phyloP scores from a whole-genome alignment of 2,329 filamentous ascomycete species.

The Colletotrichum tanaceti region DNA sequence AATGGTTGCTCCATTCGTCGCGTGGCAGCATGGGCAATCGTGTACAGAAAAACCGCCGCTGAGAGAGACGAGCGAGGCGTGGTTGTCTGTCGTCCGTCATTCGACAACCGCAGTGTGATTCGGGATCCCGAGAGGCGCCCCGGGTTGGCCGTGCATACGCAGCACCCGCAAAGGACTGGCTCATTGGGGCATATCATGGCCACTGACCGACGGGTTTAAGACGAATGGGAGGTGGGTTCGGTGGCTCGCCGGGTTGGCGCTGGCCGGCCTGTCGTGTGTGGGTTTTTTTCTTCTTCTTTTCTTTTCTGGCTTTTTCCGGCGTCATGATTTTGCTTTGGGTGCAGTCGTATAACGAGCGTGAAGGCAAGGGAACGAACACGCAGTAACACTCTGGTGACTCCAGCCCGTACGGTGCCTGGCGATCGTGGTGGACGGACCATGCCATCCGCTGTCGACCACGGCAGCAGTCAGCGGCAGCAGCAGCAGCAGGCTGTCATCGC shows the following conservation, averaged over 20 bases:
- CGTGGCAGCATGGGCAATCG: constrained; percentile 30
- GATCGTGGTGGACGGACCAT: constrained; percentile 16
- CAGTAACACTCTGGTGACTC: constrained; percentile 12
- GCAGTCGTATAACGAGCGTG: constrained; percentile 15
- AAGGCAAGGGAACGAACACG: constrained; percentile 15
- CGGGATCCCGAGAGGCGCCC: neutral
- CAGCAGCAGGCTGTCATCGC: neutral
- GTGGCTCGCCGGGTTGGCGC: constrained; percentile 9
- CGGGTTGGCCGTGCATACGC: neutral
- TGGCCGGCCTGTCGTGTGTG: constrained; percentile 7
- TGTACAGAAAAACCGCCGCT: constrained; percentile 13
- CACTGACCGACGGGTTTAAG: neutral
- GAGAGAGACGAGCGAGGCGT: constrained; percentile 1
- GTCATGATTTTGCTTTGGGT: constrained; percentile 31
- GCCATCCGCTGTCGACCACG: neutral
- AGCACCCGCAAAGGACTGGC: neutral
- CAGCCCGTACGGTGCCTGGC: constrained; percentile 15
- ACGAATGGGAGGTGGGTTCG: neutral
- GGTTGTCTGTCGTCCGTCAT: constrained; percentile 1
- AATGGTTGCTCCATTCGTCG: constrained; percentile 41
- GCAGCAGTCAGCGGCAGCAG: neutral
- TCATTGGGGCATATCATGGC: neutral
- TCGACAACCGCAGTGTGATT: neutral
- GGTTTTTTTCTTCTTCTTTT: no score
- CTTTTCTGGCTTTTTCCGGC: constrained; percentile 21